These are phyloP conservation scores for Phaffia rhodozyma DNA, from an alignment of 1,284 basidiomycete genomes.

Conservation along the genomic window DNA sequence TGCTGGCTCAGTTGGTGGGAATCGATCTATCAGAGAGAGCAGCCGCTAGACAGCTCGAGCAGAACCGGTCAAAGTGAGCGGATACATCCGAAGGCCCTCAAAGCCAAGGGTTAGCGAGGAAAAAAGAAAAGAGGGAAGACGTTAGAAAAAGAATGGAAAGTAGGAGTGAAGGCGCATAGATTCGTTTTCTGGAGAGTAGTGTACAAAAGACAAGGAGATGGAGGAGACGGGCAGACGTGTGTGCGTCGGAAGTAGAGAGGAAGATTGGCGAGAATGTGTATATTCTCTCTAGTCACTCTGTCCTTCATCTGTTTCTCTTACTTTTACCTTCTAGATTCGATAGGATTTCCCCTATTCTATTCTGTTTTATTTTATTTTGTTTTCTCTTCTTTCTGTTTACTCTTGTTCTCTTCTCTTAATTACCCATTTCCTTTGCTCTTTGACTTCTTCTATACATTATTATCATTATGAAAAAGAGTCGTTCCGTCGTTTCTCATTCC, in stretches of 20 bases:
- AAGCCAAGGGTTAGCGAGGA: no score
- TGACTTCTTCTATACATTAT: neutral
- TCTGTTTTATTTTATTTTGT: neutral
- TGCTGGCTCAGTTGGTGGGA: neutral
- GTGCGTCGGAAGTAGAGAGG: neutral
- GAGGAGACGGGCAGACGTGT: slow-evolving; percentile 45
- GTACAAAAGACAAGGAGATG: no score
- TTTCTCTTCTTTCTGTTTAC: neutral
- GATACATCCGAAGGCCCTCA: no score
- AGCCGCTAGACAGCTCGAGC: slow-evolving; percentile 23
- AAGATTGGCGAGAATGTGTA: slow-evolving; percentile 1
- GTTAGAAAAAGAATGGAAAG: no score
- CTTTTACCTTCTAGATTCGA: neutral
- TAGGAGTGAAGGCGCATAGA: no score
- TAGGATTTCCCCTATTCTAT: neutral
- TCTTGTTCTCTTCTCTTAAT: slow-evolving; percentile 26
- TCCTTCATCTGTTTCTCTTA: neutral
- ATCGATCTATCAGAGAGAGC: slow-evolving; percentile 23
- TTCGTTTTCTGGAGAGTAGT: no score
- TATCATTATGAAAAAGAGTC: neutral
- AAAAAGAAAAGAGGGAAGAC: no score
- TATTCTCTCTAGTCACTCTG: neutral
- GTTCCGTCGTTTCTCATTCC: neutral
- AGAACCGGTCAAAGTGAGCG: slow-evolving; percentile 43
- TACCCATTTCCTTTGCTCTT: neutral